Evolutionary conservation across 495 filamentous ascomycete species (phyloP).

Genomic region (Aspergillus olivimuriae): DNA sequence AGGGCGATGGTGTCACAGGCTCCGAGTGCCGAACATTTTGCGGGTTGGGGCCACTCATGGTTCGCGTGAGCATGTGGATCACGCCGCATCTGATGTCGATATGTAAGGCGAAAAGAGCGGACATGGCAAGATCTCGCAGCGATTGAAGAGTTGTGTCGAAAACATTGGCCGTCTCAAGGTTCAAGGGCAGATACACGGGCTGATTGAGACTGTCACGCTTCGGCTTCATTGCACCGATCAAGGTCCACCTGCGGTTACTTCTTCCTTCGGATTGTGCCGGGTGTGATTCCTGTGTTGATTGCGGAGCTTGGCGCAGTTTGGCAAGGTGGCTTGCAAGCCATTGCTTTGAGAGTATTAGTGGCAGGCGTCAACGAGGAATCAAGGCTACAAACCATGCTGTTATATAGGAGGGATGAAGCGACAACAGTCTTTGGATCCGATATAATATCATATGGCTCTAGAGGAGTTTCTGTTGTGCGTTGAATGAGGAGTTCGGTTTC

Average conservation of each 20-base stretch:
- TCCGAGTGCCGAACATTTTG: constrained; percentile 28
- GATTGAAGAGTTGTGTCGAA: constrained; percentile 83
- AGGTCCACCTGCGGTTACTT: constrained; percentile 68
- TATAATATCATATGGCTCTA: constrained; percentile 77
- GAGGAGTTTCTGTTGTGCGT: constrained; percentile 53
- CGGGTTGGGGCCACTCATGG: constrained; percentile 42
- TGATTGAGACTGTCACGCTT: constrained; percentile 42
- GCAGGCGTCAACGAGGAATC: neutral
- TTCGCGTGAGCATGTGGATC: constrained; percentile 54
- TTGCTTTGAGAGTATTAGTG: constrained; percentile 46
- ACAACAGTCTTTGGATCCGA: constrained; percentile 79
- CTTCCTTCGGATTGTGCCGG: constrained; percentile 32
- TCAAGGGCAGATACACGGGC: constrained; percentile 86
- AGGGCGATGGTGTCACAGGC: constrained; percentile 43
- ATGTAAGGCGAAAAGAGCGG: constrained; percentile 76
- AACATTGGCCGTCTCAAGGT: constrained; percentile 67
- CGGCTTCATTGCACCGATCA: constrained; percentile 55
- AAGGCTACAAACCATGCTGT: constrained; percentile 63
- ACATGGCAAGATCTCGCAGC: constrained; percentile 68
- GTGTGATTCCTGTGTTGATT: constrained; percentile 25
- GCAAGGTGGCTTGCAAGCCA: constrained; percentile 81
- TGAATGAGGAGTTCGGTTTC: constrained; percentile 63
- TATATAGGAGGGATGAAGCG: constrained; percentile 80
- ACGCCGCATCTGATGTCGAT: constrained; percentile 79
- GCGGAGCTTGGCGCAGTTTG: constrained; percentile 56